Evolutionary conservation across 192 early-diverging fungal genomes (phyloP), one percentile per base, ranked within the genome.

Genomic region (Linnemannia elongata): DNA sequence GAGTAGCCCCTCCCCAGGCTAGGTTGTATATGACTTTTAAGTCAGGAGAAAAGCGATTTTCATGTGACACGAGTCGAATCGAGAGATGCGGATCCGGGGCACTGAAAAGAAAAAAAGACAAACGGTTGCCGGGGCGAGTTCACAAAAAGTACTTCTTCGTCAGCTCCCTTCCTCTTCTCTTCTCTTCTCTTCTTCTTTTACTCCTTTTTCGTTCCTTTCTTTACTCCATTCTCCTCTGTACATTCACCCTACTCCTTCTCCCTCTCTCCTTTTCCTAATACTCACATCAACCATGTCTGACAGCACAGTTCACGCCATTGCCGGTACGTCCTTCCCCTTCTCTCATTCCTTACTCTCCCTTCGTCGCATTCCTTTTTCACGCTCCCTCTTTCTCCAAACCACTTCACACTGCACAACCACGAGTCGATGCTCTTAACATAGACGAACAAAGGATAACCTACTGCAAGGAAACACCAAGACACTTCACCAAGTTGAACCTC

Each of bases 271-370:
- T 8, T 42, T 22, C 49, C 41, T 39, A 49, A 54, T 9, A 49
- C 38, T 39, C 63, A 63, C 33, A 68, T 38, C 35, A 42, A 88
- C 30, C 77, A 92, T 92, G 91, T 93, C 93, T 83, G 93, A 93
- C 86, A 90, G 88, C 78, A 89, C 92, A 68, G 93, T 91, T 69
- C 91, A 93, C 88, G 93, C 92, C 57, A 79, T 93, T 55, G 92
- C 92, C 71, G 92, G 92, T 91, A 89, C n/a, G 83, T 87, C 27
- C 49, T 6, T 52, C 13, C 22, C 5, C 20, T 18, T 52, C 17
- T 6, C 15, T 52, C 69, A 71, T 71, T 41, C 69, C 69, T 20
- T 22, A 20, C 10, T 22, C 66, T 15, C 27, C 24, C 6, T 38
- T 39, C 60, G 44, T 10, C 41, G 27, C 41, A 27, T 49, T 0